Percentiles rank a stretch among this genome's conserved stretches.
Conservation (phyloP, 2,329 filamentous ascomycete species). For the Ceratocystis papillata region DNA sequence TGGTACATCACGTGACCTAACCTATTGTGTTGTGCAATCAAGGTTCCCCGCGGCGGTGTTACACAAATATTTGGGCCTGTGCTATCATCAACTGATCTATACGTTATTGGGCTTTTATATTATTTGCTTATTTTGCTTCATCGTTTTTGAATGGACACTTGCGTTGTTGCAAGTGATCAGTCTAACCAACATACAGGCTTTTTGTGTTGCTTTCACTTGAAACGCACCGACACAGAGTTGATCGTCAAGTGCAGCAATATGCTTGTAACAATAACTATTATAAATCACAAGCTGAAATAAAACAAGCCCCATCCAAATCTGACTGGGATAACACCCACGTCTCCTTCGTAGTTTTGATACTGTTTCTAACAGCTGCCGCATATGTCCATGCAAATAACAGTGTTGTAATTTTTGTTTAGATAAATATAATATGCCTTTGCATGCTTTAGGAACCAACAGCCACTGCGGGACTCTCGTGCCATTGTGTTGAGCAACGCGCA, state of each 20-base stretch:
- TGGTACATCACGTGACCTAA: not conserved
- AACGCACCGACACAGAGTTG: not conserved
- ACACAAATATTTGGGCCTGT: not conserved
- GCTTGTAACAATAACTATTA: not conserved
- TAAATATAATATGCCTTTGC: not conserved
- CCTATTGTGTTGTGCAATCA: no score
- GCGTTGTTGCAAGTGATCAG: not conserved
- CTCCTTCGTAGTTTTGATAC: not conserved
- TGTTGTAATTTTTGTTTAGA: not conserved
- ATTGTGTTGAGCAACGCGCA: slow-evolving; percentile 3
- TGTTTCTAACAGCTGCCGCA: not conserved
- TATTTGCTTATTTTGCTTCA: not conserved
- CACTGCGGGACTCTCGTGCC: not conserved
- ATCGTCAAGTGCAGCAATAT: not conserved
- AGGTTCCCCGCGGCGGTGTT: not conserved
- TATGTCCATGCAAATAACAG: not conserved
- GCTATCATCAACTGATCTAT: not conserved
- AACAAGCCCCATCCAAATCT: not conserved
- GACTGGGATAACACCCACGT: not conserved
- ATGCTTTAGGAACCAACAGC: not conserved
- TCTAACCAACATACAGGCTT: not conserved
- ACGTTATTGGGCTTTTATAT: not conserved
- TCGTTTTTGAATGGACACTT: not conserved
- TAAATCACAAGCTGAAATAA: not conserved
- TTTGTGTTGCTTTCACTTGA: not conserved